These are phyloP conservation scores for Typha latifolia DNA, from an alignment of 176 grass and related monocot genomes.

Conservation along the genomic window DNA sequence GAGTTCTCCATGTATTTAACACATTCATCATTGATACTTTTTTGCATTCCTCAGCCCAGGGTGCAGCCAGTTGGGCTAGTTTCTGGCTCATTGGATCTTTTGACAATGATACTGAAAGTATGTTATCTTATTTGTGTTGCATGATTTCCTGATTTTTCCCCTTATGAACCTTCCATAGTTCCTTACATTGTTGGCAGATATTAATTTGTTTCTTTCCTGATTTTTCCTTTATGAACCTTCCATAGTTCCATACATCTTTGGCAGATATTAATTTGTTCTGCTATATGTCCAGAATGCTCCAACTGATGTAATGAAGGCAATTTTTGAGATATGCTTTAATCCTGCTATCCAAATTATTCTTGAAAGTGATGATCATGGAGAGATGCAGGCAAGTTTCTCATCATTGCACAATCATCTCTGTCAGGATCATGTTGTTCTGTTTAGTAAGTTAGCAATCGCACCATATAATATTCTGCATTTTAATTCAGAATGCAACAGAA, in stretches of 20 bases:
- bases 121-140: slow-evolving; percentile 9
- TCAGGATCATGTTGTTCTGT: slow-evolving; percentile 15
- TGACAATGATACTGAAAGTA: slow-evolving; percentile 92
- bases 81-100: slow-evolving; percentile 81
- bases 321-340: slow-evolving; percentile 85
- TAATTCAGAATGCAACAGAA: slow-evolving; percentile 90
- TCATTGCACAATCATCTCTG: slow-evolving; percentile 3
- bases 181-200: too few species aligned
- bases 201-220: slow-evolving; percentile 6
- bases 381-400: slow-evolving; percentile 69
- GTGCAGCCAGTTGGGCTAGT: slow-evolving; percentile 57
- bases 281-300: slow-evolving; percentile 53
- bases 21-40: slow-evolving; percentile 16
- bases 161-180: neutral
- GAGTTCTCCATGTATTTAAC: slow-evolving; percentile 1
- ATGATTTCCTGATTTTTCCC: neutral
- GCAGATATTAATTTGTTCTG: slow-evolving; percentile 9
- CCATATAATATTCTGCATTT: slow-evolving; percentile 17
- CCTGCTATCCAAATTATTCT: slow-evolving; percentile 71
- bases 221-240: too few species aligned
- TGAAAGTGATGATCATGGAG: slow-evolving; percentile 91
- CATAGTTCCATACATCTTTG: too few species aligned
- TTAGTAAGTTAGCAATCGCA: slow-evolving; percentile 5
- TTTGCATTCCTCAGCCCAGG: slow-evolving; percentile 52
- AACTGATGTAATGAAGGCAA: slow-evolving; percentile 47